Base-by-base conservation (phyloP, 805 yeast genomes). In the Wickerhamiella vanderwaltii region DNA sequence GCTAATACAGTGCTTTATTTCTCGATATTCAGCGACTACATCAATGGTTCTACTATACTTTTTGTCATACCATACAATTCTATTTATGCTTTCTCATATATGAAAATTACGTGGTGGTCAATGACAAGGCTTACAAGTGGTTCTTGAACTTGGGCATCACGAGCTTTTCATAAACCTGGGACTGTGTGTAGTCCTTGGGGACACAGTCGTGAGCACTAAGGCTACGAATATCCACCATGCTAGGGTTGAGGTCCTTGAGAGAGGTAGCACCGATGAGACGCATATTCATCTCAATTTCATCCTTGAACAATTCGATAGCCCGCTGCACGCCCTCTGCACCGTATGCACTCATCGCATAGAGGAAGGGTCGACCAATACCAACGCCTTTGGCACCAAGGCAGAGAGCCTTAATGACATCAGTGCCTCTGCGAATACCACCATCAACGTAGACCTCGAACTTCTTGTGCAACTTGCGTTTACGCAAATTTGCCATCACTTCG, bases 401-500 rank as follows among this genome's bases (percentile, higher is more conserved):
- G 11, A 82, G 57, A 0, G 91, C 88, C 53, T 82, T 81, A 38
- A 81, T 51, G n/a, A 82, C 61, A 54, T 82, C 93, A 3, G 85
- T 72, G 9, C 82, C 91, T 51, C 88, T 67, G 47, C 85, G 68
- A 20, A 81, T 66, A 28, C 91, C 91, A 40, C 93, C 91, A 54
- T 82, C 91, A 22, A 82, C 57, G 54, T 64, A 80, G 6, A 81
- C 68, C 50, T 78, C 82, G 39, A 79, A 63, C 45, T 71, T 69
- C 34, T 68, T 62, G 39, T 61, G 46, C 43, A 56, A 50, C 9
- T 56, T 53, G 40, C 15, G 19, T 11, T 17, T 13, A 5, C 32
- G 31, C 15, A 60, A 54, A 16, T 56, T 56, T n/a, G 75, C 77
- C 67, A 72, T 72, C 2, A 76, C 71, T 47, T 82, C 94, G 4